Evolutionary conservation across 2,329 filamentous ascomycete genomes (phyloP), one percentile per base, ranked within the genome.

Genomic region (Cladosporium halotolerans): DNA sequence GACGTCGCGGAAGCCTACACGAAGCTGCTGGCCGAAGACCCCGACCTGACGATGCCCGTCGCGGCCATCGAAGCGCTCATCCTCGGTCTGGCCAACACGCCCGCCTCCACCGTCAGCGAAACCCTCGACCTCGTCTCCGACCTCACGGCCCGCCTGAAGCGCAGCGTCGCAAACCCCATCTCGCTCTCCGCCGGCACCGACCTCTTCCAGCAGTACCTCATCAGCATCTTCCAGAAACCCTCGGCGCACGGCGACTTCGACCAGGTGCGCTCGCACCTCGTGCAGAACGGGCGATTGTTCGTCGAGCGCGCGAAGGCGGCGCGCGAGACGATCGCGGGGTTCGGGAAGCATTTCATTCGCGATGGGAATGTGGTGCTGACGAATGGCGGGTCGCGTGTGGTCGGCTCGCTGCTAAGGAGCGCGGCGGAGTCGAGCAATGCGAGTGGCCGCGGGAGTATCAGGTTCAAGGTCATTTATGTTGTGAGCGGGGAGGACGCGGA

Each of bases 21-120:
- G 63, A 72, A 76, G 46, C 79, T 87, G 45, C 79, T 88, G 56
- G 67, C 67, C 55, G 78, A 80, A 48, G 90, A 97, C 69, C 79
- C 86, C 9, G 88, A 95, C 57, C 80, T 97, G 50, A 96, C 92
- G 34, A 96, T 96, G 82, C 91, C 93, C 58, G 88, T 99, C 52
- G 93, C 93, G 16, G 90, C 91, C 55, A 96, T 96, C 67, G 89
- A 95, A 73, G 85, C 90, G 28, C 80, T 99, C 55, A 93, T 97
- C 61, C 83, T 86, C 66, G 85, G 93, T 56, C 86, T 97, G 55
- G 85, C 86, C 66, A 80, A 86, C 59, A 87, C 85, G 43, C 84
- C 85, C 57, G 85, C 89, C 6, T 87, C 85, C 18, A 99, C 93
- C 54, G 89, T 96, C 63, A 92, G 87, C 73, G 93, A 99, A 76